A percentile compares a stretch with the other conserved stretches of the same genome.
Conservation (phyloP, 75 land plant species). For the Sequoiadendron giganteum region DNA sequence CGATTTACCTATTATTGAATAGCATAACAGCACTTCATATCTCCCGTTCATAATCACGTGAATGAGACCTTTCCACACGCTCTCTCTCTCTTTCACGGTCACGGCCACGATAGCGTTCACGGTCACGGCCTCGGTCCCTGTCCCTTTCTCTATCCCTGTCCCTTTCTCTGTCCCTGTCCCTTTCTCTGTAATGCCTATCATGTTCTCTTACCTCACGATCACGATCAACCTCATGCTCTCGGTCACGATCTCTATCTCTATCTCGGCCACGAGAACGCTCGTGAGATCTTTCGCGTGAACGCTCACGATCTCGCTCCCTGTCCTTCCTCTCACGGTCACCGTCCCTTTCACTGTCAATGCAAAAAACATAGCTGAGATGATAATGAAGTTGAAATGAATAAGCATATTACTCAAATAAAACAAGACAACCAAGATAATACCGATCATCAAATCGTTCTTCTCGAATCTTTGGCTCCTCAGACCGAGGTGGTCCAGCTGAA, state of each 20-base stretch:
- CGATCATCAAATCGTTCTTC: conserved; percentile 72
- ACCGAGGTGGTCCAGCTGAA: conserved; percentile 52
- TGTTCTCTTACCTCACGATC: conserved; percentile 35
- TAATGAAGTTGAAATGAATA: background rate
- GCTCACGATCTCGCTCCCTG: conserved; percentile 54
- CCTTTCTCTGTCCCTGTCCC: conserved; percentile 50
- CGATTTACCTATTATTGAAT: background rate
- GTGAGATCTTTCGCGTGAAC: conserved; percentile 42
- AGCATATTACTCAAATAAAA: background rate
- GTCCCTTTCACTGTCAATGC: conserved; percentile 37
- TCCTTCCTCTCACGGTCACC: conserved; percentile 43
- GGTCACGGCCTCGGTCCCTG: conserved; percentile 42
- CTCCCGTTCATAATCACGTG: conserved; percentile 7
- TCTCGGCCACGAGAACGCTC: conserved; percentile 32
- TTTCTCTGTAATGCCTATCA: conserved; percentile 32
- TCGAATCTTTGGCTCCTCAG: conserved; percentile 73
- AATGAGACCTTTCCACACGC: conserved; percentile 10
- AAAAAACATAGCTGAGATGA: background rate
- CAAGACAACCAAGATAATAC: conserved; percentile 21
- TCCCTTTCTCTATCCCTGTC: conserved; percentile 39
- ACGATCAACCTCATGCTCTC: conserved; percentile 34
- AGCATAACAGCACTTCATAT: background rate
- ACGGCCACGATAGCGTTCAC: conserved; percentile 31
- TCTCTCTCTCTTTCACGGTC: conserved; percentile 42
- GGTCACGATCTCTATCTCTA: conserved; percentile 37